A percentile compares a stretch with the other conserved stretches of the same genome.
phyloP scores from a whole-genome alignment of 371 early-diverging fungal genomes.

The Lichtheimia ornata region DNA sequence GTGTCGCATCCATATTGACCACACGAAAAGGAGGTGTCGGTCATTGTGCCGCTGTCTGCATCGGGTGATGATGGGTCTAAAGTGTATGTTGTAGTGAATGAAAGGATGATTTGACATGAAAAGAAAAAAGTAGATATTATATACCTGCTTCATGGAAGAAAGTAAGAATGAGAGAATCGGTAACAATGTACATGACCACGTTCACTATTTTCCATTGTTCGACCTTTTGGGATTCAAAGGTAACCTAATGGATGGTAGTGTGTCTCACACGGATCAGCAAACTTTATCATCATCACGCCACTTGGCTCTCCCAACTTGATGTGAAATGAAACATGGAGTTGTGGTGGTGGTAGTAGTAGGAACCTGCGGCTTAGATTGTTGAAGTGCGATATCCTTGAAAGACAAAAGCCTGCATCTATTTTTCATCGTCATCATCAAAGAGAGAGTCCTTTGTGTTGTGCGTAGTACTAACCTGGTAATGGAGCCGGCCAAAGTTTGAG shows the following conservation, averaged over 20 bases:
- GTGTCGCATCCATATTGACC: background rate
- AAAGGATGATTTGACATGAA: background rate
- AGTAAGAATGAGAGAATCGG: conserved; percentile 52
- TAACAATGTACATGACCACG: conserved; percentile 57
- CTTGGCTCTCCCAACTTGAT: background rate
- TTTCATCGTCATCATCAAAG: background rate
- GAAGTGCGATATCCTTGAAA: background rate
- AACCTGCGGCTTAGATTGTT: background rate
- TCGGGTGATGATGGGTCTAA: background rate
- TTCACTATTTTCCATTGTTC: conserved; percentile 53
- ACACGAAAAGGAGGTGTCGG: background rate
- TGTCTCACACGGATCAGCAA: background rate
- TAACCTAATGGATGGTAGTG: background rate
- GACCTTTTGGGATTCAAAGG: background rate
- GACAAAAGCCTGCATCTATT: background rate
- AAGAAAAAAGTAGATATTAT: background rate
- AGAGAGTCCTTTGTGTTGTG: background rate
- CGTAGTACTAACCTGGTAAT: conserved; percentile 48
- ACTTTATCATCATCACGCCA: background rate
- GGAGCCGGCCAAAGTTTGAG: conserved; percentile 52
- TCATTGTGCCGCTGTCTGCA: background rate
- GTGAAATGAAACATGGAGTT: background rate
- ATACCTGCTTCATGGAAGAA: conserved; percentile 54
- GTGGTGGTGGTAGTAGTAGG: background rate
- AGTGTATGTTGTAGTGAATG: background rate